Conservation (phyloP, 495 filamentous ascomycete species). For the Pyronema domesticum region DNA sequence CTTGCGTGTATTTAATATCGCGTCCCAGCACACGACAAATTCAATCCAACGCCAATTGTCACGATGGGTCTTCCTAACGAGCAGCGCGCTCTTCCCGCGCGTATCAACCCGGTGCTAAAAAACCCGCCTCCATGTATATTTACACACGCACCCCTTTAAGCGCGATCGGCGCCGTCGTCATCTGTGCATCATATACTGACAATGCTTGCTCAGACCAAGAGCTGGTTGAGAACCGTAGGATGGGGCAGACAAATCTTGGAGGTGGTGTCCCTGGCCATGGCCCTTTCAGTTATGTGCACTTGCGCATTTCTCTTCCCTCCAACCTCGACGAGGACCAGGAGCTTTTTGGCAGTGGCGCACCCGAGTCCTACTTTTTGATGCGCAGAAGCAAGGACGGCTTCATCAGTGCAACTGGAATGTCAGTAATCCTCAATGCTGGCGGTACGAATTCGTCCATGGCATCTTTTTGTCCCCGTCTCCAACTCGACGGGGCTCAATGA, state of each 20-base stretch:
- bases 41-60: no score
- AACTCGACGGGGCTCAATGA: not conserved
- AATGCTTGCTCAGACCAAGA: conserved; percentile 43
- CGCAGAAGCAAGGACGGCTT: conserved; percentile 86
- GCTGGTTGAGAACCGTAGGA: conserved; percentile 64
- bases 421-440: conserved; percentile 10
- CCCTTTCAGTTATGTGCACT: conserved; percentile 85
- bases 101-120: conserved; percentile 50
- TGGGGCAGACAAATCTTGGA: conserved; percentile 78
- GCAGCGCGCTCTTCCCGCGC: conserved; percentile 18
- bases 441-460: not conserved
- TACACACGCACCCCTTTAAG: conserved; percentile 9
- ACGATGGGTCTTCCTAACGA: no score
- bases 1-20: no score
- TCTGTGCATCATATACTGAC: not conserved
- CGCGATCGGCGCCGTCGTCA: not conserved
- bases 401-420: conserved; percentile 91
- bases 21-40: no score
- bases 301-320: conserved; percentile 76
- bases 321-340: conserved; percentile 61
- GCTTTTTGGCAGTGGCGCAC: conserved; percentile 63
- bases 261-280: conserved; percentile 55
- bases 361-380: conserved; percentile 94
- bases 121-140: conserved; percentile 47
- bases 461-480: not conserved